Conservation (phyloP, 176 grass and related monocot species). For the Raddia distichophylla region DNA sequence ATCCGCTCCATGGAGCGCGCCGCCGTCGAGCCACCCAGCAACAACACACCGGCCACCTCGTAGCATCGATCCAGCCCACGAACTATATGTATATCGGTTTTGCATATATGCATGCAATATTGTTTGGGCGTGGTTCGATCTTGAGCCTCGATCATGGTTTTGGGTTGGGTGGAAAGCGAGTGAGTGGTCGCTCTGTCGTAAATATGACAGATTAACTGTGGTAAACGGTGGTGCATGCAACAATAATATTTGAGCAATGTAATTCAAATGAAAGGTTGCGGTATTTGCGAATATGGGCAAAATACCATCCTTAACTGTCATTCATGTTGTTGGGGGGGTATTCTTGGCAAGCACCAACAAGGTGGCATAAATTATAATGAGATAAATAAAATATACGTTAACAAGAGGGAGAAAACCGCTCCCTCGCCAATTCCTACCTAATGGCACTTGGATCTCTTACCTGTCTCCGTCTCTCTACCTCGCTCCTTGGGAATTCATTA, state of each 20-base stretch:
- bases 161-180: neutral
- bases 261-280: neutral
- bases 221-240: neutral
- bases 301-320: neutral
- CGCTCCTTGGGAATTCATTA: too few species aligned
- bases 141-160: neutral
- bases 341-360: too few species aligned
- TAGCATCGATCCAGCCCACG: neutral
- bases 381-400: too few species aligned
- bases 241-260: neutral
- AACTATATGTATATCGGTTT: too few species aligned
- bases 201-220: neutral
- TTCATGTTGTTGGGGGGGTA: too few species aligned
- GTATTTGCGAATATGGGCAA: neutral
- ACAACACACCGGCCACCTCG: neutral
- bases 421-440: too few species aligned
- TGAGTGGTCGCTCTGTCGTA: neutral
- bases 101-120: too few species aligned
- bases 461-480: too few species aligned
- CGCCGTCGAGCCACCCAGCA: neutral
- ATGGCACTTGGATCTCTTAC: too few species aligned
- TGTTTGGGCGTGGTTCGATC: neutral
- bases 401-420: too few species aligned
- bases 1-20: slow-evolving; percentile 42
- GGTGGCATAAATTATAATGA: too few species aligned